Base-by-base conservation (phyloP, 139 green algal genomes). In the Tetradesmus obliquus region DNA sequence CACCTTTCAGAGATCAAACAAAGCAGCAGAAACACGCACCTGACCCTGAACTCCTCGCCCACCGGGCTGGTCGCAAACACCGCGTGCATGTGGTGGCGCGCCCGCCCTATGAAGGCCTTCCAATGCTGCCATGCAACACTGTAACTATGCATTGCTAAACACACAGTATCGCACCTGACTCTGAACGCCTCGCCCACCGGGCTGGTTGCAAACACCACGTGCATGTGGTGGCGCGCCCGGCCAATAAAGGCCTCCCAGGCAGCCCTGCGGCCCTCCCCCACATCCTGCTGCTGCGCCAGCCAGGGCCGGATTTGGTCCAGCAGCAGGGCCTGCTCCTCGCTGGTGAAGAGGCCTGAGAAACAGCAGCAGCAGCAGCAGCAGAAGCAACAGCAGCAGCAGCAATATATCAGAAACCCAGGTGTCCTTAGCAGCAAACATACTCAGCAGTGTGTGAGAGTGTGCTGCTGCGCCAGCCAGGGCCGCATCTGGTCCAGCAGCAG, bases 41-140 rank as follows among this genome's bases (percentile, higher is more conserved):
- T 94, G 5, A 90, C 60, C 12, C 96, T 91, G 96, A 98, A 98
- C 12, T 93, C 94, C 19, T 97, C 95, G 5, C 97, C 97, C 12
- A 98, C 97, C 19, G 97, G 97, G 82, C 93, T 97, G 93, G 98
- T 97, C 82, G 95, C 95, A 83, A 99, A 94, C 80, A 99, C 93
- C 51, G 97, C 80, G 93, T 99, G 97, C 74, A 98, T 94, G 92
- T 98, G 97, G 71, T 97, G 93, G 6, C 95, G 91, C 92, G 93
- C 13, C 13, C 88, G 32, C 22, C 58, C 24, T 24, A 98, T 97
- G 92, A 99, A 98, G 13, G 95, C 93, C 82, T 97, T 97, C 94
- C 91, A 96, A 45, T 45, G 32, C 32, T 45, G 32, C 32, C 32
- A 45, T 45, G 32, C 32, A 45, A 45, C 32, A 45, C 32, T 45